Evolutionary conservation across 164 flowering plant species (phyloP), one percentile per base, ranked within the genome.

Genomic region (Santalum album): DNA sequence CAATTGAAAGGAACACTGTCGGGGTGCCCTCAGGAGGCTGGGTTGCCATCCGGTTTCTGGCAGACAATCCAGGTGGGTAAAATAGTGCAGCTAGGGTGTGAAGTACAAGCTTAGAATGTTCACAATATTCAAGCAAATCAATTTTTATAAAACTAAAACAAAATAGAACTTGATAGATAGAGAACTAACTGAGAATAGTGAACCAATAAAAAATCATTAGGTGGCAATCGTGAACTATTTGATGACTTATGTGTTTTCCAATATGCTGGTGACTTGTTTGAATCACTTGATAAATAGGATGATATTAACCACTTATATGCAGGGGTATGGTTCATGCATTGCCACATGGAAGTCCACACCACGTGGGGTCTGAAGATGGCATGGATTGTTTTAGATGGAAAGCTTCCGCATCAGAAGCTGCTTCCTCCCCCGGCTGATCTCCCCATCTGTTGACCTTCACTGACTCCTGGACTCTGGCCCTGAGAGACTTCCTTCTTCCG

Each of bases 311-410:
- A n/a, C n/a, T n/a, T n/a, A n/a, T n/a, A n/a, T 29, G 12, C 45
- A 42, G 45, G 45, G 6, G 45, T 42, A 42, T 42, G 45, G 45
- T 18, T 42, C 21, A 42, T 42, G 45, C 45, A 42, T 42, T 42
- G 45, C 21, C 45, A 42, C 45, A 6, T 42, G 45, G 45, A 42
- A 42, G 21, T 42, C 45, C 45, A 42, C 45, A 42, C 45, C 6
- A 17, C 21, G 4, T 42, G 45, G 45, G 45, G 45, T 42, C 45
- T 42, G 45, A 42, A 42, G 45, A 42, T 42, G 45, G 45, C 45
- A 6, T 42, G 45, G 45, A 2, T 42, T 42, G 45, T 42, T 10
- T 42, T 18, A 42, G 45, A 42, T n/a, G 45, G 45, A 42, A 42
- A 42, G 45, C 45, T 42, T 17, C 45, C 45, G 4, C 5, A 42